phyloP scores from a whole-genome alignment of 805 yeast species.

The Saccharomycopsis vini region DNA sequence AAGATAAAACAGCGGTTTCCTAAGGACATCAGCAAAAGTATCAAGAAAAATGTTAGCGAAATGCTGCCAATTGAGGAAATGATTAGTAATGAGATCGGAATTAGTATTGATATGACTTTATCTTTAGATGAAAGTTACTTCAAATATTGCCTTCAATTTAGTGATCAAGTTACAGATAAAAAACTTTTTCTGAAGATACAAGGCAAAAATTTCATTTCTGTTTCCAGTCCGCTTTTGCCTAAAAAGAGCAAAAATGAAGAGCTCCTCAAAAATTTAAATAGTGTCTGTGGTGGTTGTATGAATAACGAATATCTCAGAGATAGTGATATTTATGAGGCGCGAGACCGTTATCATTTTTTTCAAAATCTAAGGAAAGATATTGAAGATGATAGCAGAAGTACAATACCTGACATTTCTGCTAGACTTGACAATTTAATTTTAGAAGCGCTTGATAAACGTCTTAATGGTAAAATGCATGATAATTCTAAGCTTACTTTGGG shows the following conservation, averaged over 20 bases:
- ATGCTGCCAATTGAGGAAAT: slow-evolving; percentile 15
- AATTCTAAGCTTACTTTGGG: not conserved
- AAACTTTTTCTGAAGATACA: not conserved
- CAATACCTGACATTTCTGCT: not conserved
- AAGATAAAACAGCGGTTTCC: slow-evolving; percentile 14
- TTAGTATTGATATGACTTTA: slow-evolving; percentile 11
- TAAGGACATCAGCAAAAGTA: slow-evolving; percentile 3
- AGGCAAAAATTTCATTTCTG: not conserved
- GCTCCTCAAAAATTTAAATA: slow-evolving; percentile 5
- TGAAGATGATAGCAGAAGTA: not conserved
- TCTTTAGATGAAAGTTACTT: slow-evolving; percentile 14
- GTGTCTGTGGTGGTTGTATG: slow-evolving; percentile 13
- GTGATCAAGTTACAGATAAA: not conserved
- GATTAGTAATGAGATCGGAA: slow-evolving; percentile 14
- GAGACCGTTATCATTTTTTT: not conserved
- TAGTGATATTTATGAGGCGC: not conserved
- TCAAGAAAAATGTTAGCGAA: slow-evolving; percentile 3
- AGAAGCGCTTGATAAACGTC: not conserved
- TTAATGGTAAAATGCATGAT: not conserved
- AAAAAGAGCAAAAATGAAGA: not conserved
- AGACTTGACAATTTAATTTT: slow-evolving; percentile 1
- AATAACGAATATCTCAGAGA: slow-evolving; percentile 4
- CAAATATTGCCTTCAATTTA: slow-evolving; percentile 17
- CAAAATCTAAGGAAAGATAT: slow-evolving; percentile 5
- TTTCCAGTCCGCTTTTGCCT: not conserved